Evolutionary conservation across 2,329 filamentous ascomycete genomes (phyloP).

Genomic region (Davidsoniella australis): DNA sequence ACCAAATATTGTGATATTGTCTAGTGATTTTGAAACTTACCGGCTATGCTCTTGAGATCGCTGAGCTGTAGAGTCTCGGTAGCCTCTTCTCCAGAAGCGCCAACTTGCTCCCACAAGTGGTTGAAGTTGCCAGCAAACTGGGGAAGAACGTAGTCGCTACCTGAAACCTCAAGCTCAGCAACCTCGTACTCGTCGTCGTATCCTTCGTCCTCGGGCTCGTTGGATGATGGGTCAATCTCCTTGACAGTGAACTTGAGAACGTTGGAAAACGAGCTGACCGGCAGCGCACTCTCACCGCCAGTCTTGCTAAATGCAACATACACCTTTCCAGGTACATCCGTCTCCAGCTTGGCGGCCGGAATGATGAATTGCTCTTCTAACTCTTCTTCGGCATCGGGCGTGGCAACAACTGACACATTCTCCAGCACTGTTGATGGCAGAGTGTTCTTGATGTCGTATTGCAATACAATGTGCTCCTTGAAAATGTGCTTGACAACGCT

Average conservation of each 20-base stretch:
- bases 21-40: slow-evolving; percentile 35
- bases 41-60: slow-evolving; percentile 79
- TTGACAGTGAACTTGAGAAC: slow-evolving; percentile 93
- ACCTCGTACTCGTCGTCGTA: slow-evolving; percentile 98
- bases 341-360: slow-evolving; percentile 62
- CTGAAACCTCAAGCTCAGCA: slow-evolving; percentile 76
- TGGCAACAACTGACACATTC: slow-evolving; percentile 69
- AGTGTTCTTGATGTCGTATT: slow-evolving; percentile 97
- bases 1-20: background rate
- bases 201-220: slow-evolving; percentile 75
- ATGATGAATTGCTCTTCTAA: slow-evolving; percentile 89
- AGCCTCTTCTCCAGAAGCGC: slow-evolving; percentile 73
- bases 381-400: slow-evolving; percentile 65
- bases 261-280: slow-evolving; percentile 73
- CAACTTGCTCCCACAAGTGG: slow-evolving; percentile 87
- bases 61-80: slow-evolving; percentile 81
- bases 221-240: slow-evolving; percentile 90
- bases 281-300: slow-evolving; percentile 58
- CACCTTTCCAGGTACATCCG: slow-evolving; percentile 78
- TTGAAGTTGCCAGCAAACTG: slow-evolving; percentile 90
- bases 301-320: slow-evolving; percentile 89
- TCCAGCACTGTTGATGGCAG: slow-evolving; percentile 79
- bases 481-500: slow-evolving; percentile 91
- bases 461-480: slow-evolving; percentile 88
- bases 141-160: slow-evolving; percentile 86